Evolutionary conservation across 1,139 yeast genomes (phyloP).

Genomic region (Zygoascus meyerae): DNA sequence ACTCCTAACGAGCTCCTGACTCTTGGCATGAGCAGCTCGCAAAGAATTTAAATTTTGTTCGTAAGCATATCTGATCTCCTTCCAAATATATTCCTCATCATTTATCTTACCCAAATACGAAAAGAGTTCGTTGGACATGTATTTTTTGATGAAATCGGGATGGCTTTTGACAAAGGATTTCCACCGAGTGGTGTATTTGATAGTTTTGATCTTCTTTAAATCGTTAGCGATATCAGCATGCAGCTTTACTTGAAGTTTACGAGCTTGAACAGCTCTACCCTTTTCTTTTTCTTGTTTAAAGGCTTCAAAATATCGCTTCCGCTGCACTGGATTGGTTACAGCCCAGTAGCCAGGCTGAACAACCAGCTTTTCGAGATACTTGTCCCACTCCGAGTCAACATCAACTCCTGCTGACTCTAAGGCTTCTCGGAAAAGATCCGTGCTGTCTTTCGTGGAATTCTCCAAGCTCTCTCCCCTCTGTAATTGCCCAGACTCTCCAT

Average conservation of each 20-base stretch:
- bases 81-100: slow-evolving; percentile 46
- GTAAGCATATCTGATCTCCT: slow-evolving; percentile 38
- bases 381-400: slow-evolving; percentile 70
- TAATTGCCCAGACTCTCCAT: not conserved
- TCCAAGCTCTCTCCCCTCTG: not conserved
- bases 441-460: slow-evolving; percentile 9
- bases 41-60: slow-evolving; percentile 45
- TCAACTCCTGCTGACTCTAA: slow-evolving; percentile 53
- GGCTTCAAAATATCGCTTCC: slow-evolving; percentile 60
- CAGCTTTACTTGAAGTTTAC: slow-evolving; percentile 50
- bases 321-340: slow-evolving; percentile 52
- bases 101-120: slow-evolving; percentile 27
- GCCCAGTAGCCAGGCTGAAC: slow-evolving; percentile 65
- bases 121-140: slow-evolving; percentile 1
- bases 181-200: slow-evolving; percentile 67
- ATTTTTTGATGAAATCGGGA: not conserved
- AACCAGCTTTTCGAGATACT: slow-evolving; percentile 56
- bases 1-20: slow-evolving; percentile 17
- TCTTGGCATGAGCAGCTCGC: slow-evolving; percentile 37
- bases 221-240: slow-evolving; percentile 49
- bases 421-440: slow-evolving; percentile 45
- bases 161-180: slow-evolving; percentile 42
- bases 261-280: slow-evolving; percentile 46
- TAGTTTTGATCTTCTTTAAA: slow-evolving; percentile 39
- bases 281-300: slow-evolving; percentile 41